phyloP scores from a whole-genome alignment of 2,329 filamentous ascomycete genomes.

The Beauveria pseudobassiana region DNA sequence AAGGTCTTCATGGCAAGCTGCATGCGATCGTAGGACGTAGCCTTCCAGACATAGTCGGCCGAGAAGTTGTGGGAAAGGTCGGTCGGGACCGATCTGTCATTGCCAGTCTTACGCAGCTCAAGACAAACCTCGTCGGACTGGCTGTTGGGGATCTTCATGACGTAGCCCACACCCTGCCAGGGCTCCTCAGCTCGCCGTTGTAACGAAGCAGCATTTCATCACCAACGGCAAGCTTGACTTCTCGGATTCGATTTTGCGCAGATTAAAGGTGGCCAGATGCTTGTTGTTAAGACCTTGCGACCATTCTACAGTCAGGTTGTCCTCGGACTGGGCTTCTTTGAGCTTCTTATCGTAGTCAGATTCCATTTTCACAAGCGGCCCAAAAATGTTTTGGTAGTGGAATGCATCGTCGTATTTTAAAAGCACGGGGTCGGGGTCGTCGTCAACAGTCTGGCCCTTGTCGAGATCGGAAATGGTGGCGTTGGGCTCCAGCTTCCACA shows the following conservation, averaged over 20 bases:
- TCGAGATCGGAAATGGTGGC: constrained; percentile 89
- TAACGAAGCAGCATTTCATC: constrained; percentile 98
- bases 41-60: constrained; percentile 98
- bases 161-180: constrained; percentile 98
- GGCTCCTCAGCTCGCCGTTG: constrained; percentile 85
- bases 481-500: constrained; percentile 93
- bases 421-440: constrained; percentile 87
- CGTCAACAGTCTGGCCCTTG: constrained; percentile 84
- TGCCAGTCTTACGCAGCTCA: constrained; percentile 86
- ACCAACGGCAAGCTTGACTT: constrained; percentile 95
- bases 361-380: constrained; percentile 96
- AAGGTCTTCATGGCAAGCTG: constrained; percentile 99
- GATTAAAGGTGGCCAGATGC: constrained; percentile 87
- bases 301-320: constrained; percentile 91
- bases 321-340: constrained; percentile 96
- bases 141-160: constrained; percentile 99
- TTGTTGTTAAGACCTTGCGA: constrained; percentile 95
- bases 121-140: constrained; percentile 96
- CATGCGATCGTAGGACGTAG: constrained; percentile 98
- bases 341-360: constrained; percentile 98
- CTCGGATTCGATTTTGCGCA: constrained; percentile 94
- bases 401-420: constrained; percentile 95
- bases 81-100: constrained; percentile 91
- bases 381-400: constrained; percentile 98
- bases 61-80: constrained; percentile 98